These are phyloP conservation scores for Groenewaldozyma sp. DNA, from an alignment of 1,139 yeast genomes.

Conservation along the genomic window DNA sequence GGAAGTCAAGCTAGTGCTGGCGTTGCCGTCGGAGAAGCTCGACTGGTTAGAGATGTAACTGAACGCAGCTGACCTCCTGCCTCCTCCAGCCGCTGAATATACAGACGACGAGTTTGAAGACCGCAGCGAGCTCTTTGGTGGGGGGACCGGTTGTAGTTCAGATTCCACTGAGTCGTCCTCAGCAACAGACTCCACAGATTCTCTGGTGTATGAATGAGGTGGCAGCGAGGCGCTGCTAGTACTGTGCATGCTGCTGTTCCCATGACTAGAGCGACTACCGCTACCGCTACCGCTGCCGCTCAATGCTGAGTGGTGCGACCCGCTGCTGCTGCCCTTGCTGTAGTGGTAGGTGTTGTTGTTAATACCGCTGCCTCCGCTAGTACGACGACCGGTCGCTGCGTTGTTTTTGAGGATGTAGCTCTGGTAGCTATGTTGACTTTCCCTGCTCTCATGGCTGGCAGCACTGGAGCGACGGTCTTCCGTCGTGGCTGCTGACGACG, in stretches of 20 bases:
- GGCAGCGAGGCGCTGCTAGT: not conserved
- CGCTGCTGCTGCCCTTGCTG: too few relatives aligned
- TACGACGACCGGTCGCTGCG: constrained; percentile 2
- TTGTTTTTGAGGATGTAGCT: not conserved
- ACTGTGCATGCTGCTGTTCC: not conserved
- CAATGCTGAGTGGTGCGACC: too few relatives aligned
- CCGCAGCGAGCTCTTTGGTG: constrained; percentile 6
- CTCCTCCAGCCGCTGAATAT: too few relatives aligned
- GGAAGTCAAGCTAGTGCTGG: constrained; percentile 2
- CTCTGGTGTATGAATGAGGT: not conserved
- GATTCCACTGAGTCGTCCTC: not conserved
- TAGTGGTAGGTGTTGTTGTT: not conserved
- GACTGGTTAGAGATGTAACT: constrained; percentile 1
- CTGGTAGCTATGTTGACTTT: not conserved
- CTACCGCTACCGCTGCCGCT: not conserved
- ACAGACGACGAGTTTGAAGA: constrained; percentile 4
- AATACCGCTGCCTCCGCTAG: not conserved
- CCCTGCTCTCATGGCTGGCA: not conserved
- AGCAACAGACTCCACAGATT: not conserved
- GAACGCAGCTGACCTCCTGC: not conserved
- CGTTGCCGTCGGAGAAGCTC: not conserved
- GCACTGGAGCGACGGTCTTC: too few relatives aligned
- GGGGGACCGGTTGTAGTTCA: constrained; percentile 4
- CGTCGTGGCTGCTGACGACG: too few relatives aligned
- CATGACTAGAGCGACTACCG: not conserved